Conservation (phyloP, 306 rosid genomes). For the Luffa aegyptiaca region DNA sequence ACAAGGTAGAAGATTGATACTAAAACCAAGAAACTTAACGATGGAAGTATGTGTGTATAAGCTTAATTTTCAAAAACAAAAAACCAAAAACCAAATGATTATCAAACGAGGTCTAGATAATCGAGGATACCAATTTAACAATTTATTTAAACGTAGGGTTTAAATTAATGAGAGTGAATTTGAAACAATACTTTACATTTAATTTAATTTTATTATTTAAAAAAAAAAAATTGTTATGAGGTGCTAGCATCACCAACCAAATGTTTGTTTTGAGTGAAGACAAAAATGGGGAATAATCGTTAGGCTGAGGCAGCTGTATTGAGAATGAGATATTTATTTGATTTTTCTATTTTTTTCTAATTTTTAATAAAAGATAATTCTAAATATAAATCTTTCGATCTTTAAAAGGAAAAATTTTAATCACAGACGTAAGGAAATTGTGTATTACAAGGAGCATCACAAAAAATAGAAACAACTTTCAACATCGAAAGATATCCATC, state of each 20-base stretch:
- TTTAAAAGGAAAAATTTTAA: background rate
- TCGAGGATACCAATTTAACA: background rate
- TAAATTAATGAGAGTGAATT: background rate
- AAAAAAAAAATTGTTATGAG: background rate
- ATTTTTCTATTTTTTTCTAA: background rate
- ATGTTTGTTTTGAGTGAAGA: conserved; percentile 2
- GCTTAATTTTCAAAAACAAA: too few relatives aligned
- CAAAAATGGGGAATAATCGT: conserved; percentile 5
- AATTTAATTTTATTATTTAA: background rate
- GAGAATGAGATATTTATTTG: background rate
- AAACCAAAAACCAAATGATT: too few relatives aligned
- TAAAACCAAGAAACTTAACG: too few relatives aligned
- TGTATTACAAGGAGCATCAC: background rate
- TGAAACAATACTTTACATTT: background rate
- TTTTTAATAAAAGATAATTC: background rate
- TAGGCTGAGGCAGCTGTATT: conserved; percentile 1
- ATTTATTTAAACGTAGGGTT: background rate
- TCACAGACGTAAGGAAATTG: background rate
- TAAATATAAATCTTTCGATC: background rate
- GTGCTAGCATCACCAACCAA: conserved; percentile 9
- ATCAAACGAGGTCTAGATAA: too few relatives aligned
- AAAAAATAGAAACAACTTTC: background rate
- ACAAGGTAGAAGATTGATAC: too few relatives aligned
- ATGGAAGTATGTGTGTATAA: too few relatives aligned
- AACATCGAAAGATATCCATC: background rate